Conservation (phyloP, 345 rosid species). For the Nephelium lappaceum region DNA sequence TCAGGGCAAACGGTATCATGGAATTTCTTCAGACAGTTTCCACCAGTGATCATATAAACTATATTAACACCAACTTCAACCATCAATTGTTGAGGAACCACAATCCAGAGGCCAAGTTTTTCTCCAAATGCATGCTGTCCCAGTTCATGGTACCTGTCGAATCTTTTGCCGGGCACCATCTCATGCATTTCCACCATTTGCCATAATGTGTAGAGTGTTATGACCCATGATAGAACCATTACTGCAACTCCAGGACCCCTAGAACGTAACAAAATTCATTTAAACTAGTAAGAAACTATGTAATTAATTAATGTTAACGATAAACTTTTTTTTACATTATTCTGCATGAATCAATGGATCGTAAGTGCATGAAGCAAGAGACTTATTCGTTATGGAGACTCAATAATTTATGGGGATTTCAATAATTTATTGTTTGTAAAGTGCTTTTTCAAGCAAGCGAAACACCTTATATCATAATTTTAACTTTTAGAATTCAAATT, state of each 20-base stretch:
- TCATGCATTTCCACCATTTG: slow-evolving; percentile 95
- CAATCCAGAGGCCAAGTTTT: slow-evolving; percentile 69
- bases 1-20: slow-evolving; percentile 39
- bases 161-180: slow-evolving; percentile 64
- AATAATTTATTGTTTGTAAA: too few species aligned
- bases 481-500: too few species aligned
- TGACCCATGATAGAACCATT: slow-evolving; percentile 65
- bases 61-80: slow-evolving; percentile 68
- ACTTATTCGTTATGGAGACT: too few species aligned
- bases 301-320: too few species aligned
- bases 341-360: background rate
- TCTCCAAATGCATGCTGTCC: slow-evolving; percentile 75
- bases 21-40: slow-evolving; percentile 58
- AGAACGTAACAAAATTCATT: background rate
- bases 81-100: slow-evolving; percentile 70
- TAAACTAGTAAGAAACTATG: too few species aligned
- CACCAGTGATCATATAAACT: slow-evolving; percentile 69
- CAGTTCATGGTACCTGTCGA: slow-evolving; percentile 74
- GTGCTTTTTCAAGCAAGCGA: too few species aligned
- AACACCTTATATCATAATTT: too few species aligned
- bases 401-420: too few species aligned
- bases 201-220: slow-evolving; percentile 75
- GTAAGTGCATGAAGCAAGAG: background rate
- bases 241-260: slow-evolving; percentile 66
- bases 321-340: too few species aligned